A percentile compares a stretch with the other conserved stretches of the same genome.
Conservation (phyloP, 768 basidiomycete genomes). For the Auricularia sp. region DNA sequence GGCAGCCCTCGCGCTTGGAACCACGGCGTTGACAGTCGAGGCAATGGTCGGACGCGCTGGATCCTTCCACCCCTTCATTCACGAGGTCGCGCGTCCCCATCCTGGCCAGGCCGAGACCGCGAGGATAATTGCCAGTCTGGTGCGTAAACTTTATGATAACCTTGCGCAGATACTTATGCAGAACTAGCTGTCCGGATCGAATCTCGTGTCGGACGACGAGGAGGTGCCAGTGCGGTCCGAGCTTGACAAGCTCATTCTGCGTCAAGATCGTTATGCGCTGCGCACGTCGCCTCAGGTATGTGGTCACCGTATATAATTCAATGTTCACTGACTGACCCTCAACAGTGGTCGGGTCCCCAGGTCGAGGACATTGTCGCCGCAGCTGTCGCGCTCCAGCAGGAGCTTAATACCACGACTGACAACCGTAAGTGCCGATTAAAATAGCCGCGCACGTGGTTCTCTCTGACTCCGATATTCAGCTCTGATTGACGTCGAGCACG, state of each 20-base stretch:
- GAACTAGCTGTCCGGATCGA: not conserved
- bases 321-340: not conserved
- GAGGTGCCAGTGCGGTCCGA: conserved; percentile 3
- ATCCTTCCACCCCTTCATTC: conserved; percentile 18
- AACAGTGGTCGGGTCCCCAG: conserved; percentile 20
- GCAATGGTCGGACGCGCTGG: conserved; percentile 17
- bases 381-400: conserved; percentile 12
- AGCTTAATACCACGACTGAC: conserved; percentile 22
- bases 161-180: not conserved
- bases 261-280: conserved; percentile 22
- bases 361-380: conserved; percentile 15
- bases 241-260: conserved; percentile 13
- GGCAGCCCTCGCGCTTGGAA: conserved; percentile 11
- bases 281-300: conserved; percentile 6
- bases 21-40: conserved; percentile 19
- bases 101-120: conserved; percentile 17
- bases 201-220: not conserved
- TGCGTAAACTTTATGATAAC: not conserved
- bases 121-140: conserved; percentile 11
- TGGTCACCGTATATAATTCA: no score
- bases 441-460: not conserved
- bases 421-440: conserved; percentile 14
- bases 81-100: conserved; percentile 19
- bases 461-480: not conserved
- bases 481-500: not conserved